Evolutionary conservation across 2,329 filamentous ascomycete species (phyloP).

Genomic region (Fusarium tricinctum): DNA sequence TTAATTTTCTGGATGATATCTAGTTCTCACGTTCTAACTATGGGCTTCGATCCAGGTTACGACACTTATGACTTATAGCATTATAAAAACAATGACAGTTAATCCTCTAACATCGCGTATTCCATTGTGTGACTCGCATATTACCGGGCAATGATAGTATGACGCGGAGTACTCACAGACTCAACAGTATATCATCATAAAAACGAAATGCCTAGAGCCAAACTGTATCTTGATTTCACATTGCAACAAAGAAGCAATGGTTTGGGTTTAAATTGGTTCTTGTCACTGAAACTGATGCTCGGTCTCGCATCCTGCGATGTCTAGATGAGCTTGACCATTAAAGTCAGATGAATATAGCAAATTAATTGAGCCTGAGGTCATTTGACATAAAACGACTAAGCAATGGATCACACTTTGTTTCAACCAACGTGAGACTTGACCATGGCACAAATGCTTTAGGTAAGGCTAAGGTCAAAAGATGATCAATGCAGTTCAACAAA

Average conservation of each 20-base stretch:
- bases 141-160: no score
- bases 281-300: background rate
- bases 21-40: background rate
- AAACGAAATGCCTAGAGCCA: background rate
- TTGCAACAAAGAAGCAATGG: background rate
- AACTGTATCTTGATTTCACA: no score
- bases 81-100: background rate
- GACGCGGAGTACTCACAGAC: no score
- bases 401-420: background rate
- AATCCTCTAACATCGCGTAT: background rate
- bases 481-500: slow-evolving; percentile 4
- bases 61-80: background rate
- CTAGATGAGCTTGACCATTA: slow-evolving; percentile 8
- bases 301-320: background rate
- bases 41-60: background rate
- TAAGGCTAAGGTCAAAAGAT: background rate
- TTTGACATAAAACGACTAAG: background rate
- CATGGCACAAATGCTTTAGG: background rate
- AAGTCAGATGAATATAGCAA: background rate
- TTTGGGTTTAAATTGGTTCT: background rate
- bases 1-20: slow-evolving; percentile 13
- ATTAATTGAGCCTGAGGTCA: slow-evolving; percentile 1
- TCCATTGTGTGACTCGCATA: no score
- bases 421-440: no score
- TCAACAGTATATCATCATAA: background rate